Base-by-base conservation (phyloP, 1,284 basidiomycete genomes). In the Cryptococcus sp. region DNA sequence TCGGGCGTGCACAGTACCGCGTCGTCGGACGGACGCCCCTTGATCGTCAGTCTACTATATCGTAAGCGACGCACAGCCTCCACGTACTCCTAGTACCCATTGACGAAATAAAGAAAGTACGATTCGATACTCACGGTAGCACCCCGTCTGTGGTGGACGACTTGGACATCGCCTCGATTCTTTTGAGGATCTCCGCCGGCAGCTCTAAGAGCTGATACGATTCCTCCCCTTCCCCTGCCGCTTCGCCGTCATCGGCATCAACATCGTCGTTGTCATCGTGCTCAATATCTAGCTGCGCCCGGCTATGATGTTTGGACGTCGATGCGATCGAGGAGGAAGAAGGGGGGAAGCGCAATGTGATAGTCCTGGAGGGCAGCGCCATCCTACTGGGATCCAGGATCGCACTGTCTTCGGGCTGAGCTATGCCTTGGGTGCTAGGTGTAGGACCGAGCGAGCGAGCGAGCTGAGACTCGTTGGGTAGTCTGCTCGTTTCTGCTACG, bases 1-100 rank as follows among this genome's bases (percentile, higher is more conserved):
- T 87, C 82, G 0, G 81, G 66, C 0, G 91, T 93, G 72, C 93
- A 95, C 4, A 94, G 79, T 0, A 95, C 91, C 0, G 93, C 93
- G 68, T 94, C 89, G 69, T 95, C 92, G 19, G 83, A 83, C 1
- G 85, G 77, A 45, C 86, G 81, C 1, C 93, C 93, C 73, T 92
- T 93, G 78, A 97, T 88, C 10, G 82, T 82, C 44, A 92, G 74
- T 44, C 89, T 90, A 56, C 31, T 62, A 49, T 42, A 47, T 50
- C 54, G 54, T 25, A 19, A 40, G 4, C 25, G 46, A 39, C 35
- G 25, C 27, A 44, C 22, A 7, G 4, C 35, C 20, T 8, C 10
- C 20, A 40, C 25, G 20, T 25, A 42, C 20, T 16, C 20, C 20
- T 10, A 13, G 23, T 51, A 45, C 19, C 20, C 20, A 81, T 78